phyloP scores from a whole-genome alignment of 163 green algal genomes.

The Coccomyxa subellipsoidea region DNA sequence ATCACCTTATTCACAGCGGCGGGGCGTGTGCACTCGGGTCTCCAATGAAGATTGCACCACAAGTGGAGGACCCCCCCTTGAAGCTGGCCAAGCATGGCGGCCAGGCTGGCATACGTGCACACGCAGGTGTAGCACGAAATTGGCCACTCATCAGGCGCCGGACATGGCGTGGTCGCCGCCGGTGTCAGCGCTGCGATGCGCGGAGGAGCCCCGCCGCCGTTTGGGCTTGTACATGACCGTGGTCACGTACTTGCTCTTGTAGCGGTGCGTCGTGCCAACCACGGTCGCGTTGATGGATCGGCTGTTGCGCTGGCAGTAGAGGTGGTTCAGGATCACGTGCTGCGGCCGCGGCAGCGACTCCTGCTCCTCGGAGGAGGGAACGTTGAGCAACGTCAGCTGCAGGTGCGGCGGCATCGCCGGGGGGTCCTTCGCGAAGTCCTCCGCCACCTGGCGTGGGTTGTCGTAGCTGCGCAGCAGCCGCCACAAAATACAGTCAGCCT shows the following conservation, averaged over 20 bases:
- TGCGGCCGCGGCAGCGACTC: slow-evolving; percentile 85
- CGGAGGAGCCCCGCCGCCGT: slow-evolving; percentile 9
- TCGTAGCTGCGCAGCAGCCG: slow-evolving; percentile 66
- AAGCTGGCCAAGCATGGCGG: background rate
- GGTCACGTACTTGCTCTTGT: slow-evolving; percentile 87
- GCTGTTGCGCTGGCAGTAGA: slow-evolving; percentile 76
- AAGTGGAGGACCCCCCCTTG: too few species aligned
- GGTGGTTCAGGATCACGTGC: slow-evolving; percentile 97
- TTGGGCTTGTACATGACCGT: slow-evolving; percentile 52
- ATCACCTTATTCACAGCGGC: too few species aligned
- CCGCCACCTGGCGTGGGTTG: slow-evolving; percentile 53
- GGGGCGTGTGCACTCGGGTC: too few species aligned
- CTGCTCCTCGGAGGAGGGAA: slow-evolving; percentile 71
- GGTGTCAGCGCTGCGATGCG: background rate
- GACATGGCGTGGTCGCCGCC: background rate
- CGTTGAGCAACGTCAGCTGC: slow-evolving; percentile 96
- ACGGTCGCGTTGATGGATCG: slow-evolving; percentile 68
- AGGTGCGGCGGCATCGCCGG: slow-evolving; percentile 90
- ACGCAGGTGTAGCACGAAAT: too few species aligned
- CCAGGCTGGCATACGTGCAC: too few species aligned
- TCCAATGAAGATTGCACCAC: too few species aligned
- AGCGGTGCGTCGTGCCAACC: slow-evolving; percentile 78
- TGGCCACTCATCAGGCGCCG: background rate
- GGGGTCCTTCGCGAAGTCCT: slow-evolving; percentile 98
- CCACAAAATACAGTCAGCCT: too few species aligned